Base-by-base conservation (phyloP, 2,329 filamentous ascomycete genomes). In the Aspergillus fumigatiaffinis region DNA sequence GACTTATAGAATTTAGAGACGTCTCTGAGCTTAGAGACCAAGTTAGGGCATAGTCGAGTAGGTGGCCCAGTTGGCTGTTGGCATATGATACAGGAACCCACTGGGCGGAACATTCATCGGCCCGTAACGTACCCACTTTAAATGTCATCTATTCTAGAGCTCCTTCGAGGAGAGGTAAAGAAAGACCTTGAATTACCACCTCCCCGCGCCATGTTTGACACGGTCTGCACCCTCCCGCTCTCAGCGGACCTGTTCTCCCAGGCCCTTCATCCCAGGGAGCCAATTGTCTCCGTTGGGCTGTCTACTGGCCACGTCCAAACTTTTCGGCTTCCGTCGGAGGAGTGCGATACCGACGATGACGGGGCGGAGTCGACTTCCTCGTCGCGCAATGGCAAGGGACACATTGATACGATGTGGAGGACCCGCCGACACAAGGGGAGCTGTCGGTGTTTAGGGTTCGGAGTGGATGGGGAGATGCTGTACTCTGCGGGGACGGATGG, bases 341-440 rank as follows among this genome's bases (percentile, higher is more conserved):
- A 79, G 35, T 76, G 75, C 20, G 82, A 83, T 49, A 66, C 63
- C 29, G 78, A 80, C 44, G 82, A 83, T 28, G 82, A 84, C 44
- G 59, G 64, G 12, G 72, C n/a, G 4, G 44, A 69, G 1, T 75
- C 72, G 5, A 71, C 64, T 9, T 68, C 73, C 1, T 70, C 75
- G 2, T 79, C 79, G 25, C 79, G 80, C 65, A 82, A 79, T 66
- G 91, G 91, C 10, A 88, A 84, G 61, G 89, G 87, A 47, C 85
- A 87, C 55, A 89, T 97, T 61, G 89, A 92, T 65, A 91, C 88
- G 0, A 79, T 87, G 58, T 99, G 94, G 94, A 84, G 85, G 66
- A 97, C 94, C 4, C 83, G 87, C 64, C 84, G 94, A 60, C 94
- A 99, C 78, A 96, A 96, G 79, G 93, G 92, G 12, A 97, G 92